Conservation (phyloP, 2,329 filamentous ascomycete genomes). For the Zymoseptoria brevis region DNA sequence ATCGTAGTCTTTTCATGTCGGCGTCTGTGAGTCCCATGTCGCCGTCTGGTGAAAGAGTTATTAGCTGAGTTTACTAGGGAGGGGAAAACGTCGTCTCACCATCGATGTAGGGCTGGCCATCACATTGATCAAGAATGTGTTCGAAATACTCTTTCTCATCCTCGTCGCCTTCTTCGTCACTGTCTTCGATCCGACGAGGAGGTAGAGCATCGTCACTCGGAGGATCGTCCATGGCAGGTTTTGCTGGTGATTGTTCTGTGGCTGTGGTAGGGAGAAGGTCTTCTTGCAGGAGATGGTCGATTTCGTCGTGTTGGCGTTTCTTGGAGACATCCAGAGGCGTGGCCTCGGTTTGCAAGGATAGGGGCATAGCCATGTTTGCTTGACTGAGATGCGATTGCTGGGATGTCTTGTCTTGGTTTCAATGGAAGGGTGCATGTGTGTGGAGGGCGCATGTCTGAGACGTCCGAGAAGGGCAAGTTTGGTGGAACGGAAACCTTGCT, state of each 20-base stretch:
- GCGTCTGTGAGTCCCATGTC: slow-evolving; percentile 8
- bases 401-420: not conserved
- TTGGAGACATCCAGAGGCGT: slow-evolving; percentile 10
- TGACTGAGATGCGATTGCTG: not conserved
- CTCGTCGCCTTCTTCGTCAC: slow-evolving; percentile 4
- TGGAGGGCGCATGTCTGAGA: not conserved
- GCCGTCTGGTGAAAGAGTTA: slow-evolving; percentile 10
- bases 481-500: not conserved
- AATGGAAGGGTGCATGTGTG: not conserved
- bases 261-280: not conserved
- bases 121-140: slow-evolving; percentile 7
- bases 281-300: not conserved
- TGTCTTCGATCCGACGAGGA: slow-evolving; percentile 1
- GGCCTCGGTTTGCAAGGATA: slow-evolving; percentile 9
- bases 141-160: slow-evolving; percentile 8
- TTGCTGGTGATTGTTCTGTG: not conserved
- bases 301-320: slow-evolving; percentile 3
- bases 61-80: slow-evolving; percentile 2
- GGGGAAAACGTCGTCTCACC: not conserved
- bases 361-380: slow-evolving; percentile 11
- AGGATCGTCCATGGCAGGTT: not conserved
- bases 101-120: slow-evolving; percentile 3
- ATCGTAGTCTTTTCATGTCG: slow-evolving; percentile 8
- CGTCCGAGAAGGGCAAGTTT: not conserved
- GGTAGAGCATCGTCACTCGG: not conserved